phyloP scores from a whole-genome alignment of 805 yeast species.

The Myxozyma melibiosi region DNA sequence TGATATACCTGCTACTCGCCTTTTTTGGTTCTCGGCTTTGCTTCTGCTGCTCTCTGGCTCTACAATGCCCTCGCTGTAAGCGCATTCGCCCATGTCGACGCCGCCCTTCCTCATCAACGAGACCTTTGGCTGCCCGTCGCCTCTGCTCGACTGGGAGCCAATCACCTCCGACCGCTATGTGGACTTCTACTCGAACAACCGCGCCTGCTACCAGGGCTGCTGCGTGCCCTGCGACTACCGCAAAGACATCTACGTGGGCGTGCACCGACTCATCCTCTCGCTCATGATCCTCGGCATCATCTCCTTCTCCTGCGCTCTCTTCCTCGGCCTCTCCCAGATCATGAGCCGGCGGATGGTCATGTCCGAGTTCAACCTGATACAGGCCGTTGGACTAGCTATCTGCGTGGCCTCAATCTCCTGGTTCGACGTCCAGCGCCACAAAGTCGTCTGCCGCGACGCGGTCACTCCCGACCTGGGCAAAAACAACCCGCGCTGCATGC shows the following conservation, averaged over 20 bases:
- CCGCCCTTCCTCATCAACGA: slow-evolving; percentile 14
- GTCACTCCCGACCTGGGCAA: slow-evolving; percentile 25
- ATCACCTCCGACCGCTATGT: background rate
- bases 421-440: slow-evolving; percentile 17
- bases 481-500: slow-evolving; percentile 20
- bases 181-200: background rate
- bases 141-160: slow-evolving; percentile 18
- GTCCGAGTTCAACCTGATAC: slow-evolving; percentile 25
- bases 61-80: background rate
- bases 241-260: background rate
- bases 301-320: slow-evolving; percentile 18
- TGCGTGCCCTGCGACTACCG: slow-evolving; percentile 29
- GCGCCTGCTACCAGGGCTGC: slow-evolving; percentile 24
- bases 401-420: slow-evolving; percentile 13
- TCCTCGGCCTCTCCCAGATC: slow-evolving; percentile 25
- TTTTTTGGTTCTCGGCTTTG: background rate
- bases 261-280: slow-evolving; percentile 2
- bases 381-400: slow-evolving; percentile 18
- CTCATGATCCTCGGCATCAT: slow-evolving; percentile 23
- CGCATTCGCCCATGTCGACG: background rate
- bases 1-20: no score
- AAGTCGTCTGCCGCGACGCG: slow-evolving; percentile 16
- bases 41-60: background rate
- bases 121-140: slow-evolving; percentile 25
- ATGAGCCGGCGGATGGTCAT: slow-evolving; percentile 26